Conservation (phyloP, 2,329 filamentous ascomycete species). For the Epicoccum sorghinum region DNA sequence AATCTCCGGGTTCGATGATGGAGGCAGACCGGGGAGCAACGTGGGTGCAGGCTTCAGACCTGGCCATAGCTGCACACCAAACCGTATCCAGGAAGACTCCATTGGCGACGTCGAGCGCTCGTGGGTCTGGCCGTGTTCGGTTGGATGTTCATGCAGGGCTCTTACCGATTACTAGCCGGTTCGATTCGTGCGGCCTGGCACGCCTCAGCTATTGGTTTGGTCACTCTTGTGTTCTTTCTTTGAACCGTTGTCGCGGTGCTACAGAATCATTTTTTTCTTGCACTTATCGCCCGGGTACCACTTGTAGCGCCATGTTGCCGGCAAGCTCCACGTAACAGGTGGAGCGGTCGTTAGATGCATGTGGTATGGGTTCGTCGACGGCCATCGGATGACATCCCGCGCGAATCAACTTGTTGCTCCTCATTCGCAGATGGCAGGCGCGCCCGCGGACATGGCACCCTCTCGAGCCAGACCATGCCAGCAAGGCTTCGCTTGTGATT, state of each 20-base stretch:
- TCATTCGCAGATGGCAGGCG: not conserved
- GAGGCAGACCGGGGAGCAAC: constrained; percentile 13
- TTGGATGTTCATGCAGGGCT: not conserved
- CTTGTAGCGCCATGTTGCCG: not conserved
- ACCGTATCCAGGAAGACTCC: not conserved
- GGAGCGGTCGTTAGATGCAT: not conserved
- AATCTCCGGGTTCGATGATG: not conserved
- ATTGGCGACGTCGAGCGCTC: not conserved
- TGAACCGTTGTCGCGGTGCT: constrained; percentile 1
- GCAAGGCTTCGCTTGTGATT: constrained; percentile 6
- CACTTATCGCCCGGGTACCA: not conserved
- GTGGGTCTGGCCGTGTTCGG: constrained; percentile 6
- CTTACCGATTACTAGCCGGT: not conserved
- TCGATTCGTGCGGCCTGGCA: not conserved
- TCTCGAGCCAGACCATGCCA: constrained; percentile 1
- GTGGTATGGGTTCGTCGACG: not conserved
- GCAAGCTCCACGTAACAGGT: not conserved
- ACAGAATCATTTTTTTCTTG: not conserved
- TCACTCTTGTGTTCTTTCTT: not conserved
- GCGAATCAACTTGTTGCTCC: not conserved
- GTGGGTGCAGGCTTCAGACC: constrained; percentile 15
- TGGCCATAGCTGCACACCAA: constrained; percentile 8
- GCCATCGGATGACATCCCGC: constrained; percentile 3
- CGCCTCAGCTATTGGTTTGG: not conserved
- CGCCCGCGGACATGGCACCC: constrained; percentile 5